Base-by-base conservation (phyloP, 148 eudicot genomes). In the Oxyria digyna region DNA sequence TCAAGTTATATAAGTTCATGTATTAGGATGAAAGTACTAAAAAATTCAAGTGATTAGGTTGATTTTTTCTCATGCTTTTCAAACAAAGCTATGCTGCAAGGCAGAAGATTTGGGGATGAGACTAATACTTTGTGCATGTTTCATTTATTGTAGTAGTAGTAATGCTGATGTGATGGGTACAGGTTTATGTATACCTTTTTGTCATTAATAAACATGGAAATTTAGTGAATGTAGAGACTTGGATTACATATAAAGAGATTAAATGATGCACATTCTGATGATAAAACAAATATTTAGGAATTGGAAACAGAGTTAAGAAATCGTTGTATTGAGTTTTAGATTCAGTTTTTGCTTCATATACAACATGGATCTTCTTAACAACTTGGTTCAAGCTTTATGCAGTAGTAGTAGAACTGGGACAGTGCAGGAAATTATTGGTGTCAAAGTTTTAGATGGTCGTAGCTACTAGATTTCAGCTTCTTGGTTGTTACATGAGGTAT, bases 271-370 rank as follows among this genome's bases (percentile, higher is more conserved):
- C 85, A 76, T 13, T 21, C 74, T 31, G 83, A 81, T 67, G 97
- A 90, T 70, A 79, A 76, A 78, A 81, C 63, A 65, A 85, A 71
- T 62, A 84, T 84, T 43, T 82, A 76, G 72, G 80, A 77, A 73
- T 69, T 85, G 77, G 86, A 87, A 85, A 84, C 87, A 67, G 86
- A 90, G 68, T 75, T 85, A 73, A 77, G 76, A 40, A 84, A 81
- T 68, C 84, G 89, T 71, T 77, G 74, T 74, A 86, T 84, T 74
- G 94, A 90, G 81, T n/a, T n/a, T n/a, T n/a, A n/a, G n/a, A n/a
- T n/a, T n/a, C n/a, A n/a, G n/a, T n/a, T n/a, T n/a, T n/a, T n/a
- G n/a, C n/a, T n/a, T n/a, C n/a, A n/a, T n/a, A n/a, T n/a, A n/a
- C n/a, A n/a, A n/a, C n/a, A n/a, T n/a, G n/a, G n/a, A n/a, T n/a